Conservation (phyloP, 2,329 filamentous ascomycete species). For the Pezizomycotina sp. region DNA sequence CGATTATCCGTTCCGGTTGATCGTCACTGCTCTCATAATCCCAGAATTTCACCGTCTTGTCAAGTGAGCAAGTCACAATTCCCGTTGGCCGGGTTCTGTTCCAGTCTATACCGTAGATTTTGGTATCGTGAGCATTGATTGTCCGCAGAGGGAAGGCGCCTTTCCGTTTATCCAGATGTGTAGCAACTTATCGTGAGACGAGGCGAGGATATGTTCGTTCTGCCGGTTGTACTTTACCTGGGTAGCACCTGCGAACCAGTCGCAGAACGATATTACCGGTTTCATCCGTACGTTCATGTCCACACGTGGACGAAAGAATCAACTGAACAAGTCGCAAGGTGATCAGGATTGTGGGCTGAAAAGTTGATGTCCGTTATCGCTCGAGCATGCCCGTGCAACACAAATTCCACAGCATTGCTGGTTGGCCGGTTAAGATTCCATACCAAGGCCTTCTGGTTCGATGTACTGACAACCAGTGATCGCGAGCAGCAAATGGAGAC, state of each 20-base stretch:
- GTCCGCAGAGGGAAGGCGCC: conserved; percentile 62
- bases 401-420: conserved; percentile 66
- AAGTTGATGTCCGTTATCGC: conserved; percentile 96
- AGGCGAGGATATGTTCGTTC: conserved; percentile 71
- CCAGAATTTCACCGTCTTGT: conserved; percentile 89
- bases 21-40: conserved; percentile 49
- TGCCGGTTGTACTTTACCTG: conserved; percentile 92
- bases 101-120: conserved; percentile 94
- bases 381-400: conserved; percentile 66
- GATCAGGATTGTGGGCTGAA: conserved; percentile 77
- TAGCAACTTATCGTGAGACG: conserved; percentile 73
- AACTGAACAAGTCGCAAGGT: conserved; percentile 77
- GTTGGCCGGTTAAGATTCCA: conserved; percentile 69
- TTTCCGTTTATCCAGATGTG: conserved; percentile 77
- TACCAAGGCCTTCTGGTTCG: conserved; percentile 82
- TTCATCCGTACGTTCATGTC: conserved; percentile 53
- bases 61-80: conserved; percentile 74
- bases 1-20: conserved; percentile 60
- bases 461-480: conserved; percentile 89
- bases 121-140: conserved; percentile 75
- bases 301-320: conserved; percentile 88
- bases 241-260: conserved; percentile 85
- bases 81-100: conserved; percentile 57
- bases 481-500: conserved; percentile 77
- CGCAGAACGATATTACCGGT: conserved; percentile 65